Evolutionary conservation across 441 rosid genomes (phyloP).

Genomic region (Viola pubescens): DNA sequence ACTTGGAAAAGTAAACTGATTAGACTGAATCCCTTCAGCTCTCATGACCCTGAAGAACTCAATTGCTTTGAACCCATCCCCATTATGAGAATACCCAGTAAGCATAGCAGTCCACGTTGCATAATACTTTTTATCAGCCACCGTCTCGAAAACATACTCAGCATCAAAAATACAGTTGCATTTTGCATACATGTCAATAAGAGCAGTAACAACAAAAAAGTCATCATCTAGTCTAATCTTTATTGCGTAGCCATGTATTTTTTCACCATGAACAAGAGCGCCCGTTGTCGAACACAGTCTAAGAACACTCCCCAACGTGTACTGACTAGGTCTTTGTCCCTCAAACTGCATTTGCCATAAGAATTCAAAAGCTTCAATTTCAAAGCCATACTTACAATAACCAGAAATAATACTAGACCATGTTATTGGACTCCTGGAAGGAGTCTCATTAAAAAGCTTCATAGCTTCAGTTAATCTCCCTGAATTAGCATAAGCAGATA

Average conservation of each 20-base stretch:
- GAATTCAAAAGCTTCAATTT: conserved; percentile 47
- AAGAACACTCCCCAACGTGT: conserved; percentile 63
- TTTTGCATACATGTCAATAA: conserved; percentile 75
- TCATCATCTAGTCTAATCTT: conserved; percentile 46
- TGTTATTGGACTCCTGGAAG: conserved; percentile 49
- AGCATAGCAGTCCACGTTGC: conserved; percentile 90
- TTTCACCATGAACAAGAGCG: conserved; percentile 49
- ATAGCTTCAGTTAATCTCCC: conserved; percentile 60
- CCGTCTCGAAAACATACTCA: conserved; percentile 44
- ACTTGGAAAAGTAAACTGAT: conserved; percentile 78
- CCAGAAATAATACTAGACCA: conserved; percentile 84
- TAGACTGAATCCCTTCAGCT: conserved; percentile 42
- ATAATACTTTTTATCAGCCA: conserved; percentile 36
- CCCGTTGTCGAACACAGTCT: conserved; percentile 43
- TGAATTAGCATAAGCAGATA: conserved; percentile 56
- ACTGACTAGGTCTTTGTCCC: conserved; percentile 51
- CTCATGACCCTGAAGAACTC: conserved; percentile 54
- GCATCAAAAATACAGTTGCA: conserved; percentile 61
- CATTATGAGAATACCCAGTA: conserved; percentile 60
- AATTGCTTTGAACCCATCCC: conserved; percentile 48
- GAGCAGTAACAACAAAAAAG: conserved; percentile 61
- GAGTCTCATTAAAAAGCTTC: conserved; percentile 37
- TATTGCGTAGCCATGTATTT: conserved; percentile 55
- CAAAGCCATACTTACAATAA: conserved; percentile 39
- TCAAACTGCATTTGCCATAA: conserved; percentile 62